Conservation (phyloP, 2,329 filamentous ascomycete species). For the Cladosporium halotolerans region DNA sequence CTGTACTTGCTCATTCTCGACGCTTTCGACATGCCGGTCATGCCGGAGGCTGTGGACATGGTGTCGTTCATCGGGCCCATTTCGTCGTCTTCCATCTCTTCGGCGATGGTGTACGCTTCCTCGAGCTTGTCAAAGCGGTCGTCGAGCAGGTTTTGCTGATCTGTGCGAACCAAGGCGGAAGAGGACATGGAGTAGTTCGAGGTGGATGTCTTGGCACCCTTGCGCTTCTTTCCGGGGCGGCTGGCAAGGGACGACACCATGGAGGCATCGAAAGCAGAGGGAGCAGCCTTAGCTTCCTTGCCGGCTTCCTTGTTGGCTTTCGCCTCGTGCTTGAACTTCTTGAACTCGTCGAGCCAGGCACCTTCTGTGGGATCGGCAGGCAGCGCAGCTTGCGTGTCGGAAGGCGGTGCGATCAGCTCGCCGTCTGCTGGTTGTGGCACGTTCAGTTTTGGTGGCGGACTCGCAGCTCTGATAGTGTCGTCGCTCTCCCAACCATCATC, state of each 20-base stretch:
- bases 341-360: conserved; percentile 88
- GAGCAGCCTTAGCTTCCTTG: conserved; percentile 39
- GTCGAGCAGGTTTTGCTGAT: conserved; percentile 78
- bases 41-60: conserved; percentile 41
- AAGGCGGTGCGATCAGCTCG: conserved; percentile 32
- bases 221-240: conserved; percentile 85
- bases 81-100: conserved; percentile 28
- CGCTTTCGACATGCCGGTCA: conserved; percentile 44
- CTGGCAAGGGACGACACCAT: conserved; percentile 65
- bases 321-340: conserved; percentile 79
- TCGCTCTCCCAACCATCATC: conserved; percentile 94
- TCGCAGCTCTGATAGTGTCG: conserved; percentile 59
- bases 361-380: conserved; percentile 48
- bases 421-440: conserved; percentile 42
- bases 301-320: conserved; percentile 38
- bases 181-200: conserved; percentile 90
- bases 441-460: conserved; percentile 16
- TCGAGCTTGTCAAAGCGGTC: conserved; percentile 87
- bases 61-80: conserved; percentile 32
- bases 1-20: conserved; percentile 35
- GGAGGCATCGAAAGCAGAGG: conserved; percentile 64
- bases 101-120: conserved; percentile 60
- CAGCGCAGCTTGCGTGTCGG: conserved; percentile 28
- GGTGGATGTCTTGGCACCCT: conserved; percentile 82
- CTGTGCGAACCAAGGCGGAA: conserved; percentile 78